These are phyloP conservation scores for Boletus subparvulus DNA, from an alignment of 768 basidiomycete species.

Conservation along the genomic window DNA sequence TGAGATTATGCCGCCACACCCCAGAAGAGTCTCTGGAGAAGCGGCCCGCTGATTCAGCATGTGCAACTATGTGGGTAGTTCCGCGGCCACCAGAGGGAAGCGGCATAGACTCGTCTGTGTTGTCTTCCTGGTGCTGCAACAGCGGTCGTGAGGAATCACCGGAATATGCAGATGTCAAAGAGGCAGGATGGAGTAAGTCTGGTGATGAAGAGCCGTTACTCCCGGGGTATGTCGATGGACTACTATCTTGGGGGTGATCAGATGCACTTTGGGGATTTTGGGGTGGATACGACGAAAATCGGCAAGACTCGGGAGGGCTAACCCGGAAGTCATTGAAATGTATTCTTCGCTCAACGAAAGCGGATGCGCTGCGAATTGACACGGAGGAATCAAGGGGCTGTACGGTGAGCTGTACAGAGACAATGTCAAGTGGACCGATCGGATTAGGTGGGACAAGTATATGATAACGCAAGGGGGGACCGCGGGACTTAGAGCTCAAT, in stretches of 20 bases:
- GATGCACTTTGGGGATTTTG: conserved; percentile 29
- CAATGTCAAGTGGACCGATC: conserved; percentile 70
- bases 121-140: conserved; percentile 18
- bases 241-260: conserved; percentile 25
- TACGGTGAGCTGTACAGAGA: conserved; percentile 63
- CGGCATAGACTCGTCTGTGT: conserved; percentile 11
- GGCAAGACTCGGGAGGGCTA: conserved; percentile 22
- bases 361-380: conserved; percentile 59
- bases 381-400: conserved; percentile 58
- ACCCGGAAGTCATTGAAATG: conserved; percentile 46
- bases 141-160: conserved; percentile 27
- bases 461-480: conserved; percentile 59
- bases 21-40: conserved; percentile 58
- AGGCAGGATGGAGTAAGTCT: conserved; percentile 15
- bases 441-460: conserved; percentile 55
- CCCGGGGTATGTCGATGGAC: conserved; percentile 5
- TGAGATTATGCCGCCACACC: conserved; percentile 62
- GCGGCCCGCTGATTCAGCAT: conserved; percentile 56
- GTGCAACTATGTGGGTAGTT: conserved; percentile 52
- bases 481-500: conserved; percentile 53
- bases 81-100: conserved; percentile 26
- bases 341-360: conserved; percentile 72
- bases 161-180: conserved; percentile 27
- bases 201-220: conserved; percentile 20
- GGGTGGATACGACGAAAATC: conserved; percentile 16